phyloP scores from a whole-genome alignment of 2,329 filamentous ascomycete genomes.

The Fusarium tricinctum region DNA sequence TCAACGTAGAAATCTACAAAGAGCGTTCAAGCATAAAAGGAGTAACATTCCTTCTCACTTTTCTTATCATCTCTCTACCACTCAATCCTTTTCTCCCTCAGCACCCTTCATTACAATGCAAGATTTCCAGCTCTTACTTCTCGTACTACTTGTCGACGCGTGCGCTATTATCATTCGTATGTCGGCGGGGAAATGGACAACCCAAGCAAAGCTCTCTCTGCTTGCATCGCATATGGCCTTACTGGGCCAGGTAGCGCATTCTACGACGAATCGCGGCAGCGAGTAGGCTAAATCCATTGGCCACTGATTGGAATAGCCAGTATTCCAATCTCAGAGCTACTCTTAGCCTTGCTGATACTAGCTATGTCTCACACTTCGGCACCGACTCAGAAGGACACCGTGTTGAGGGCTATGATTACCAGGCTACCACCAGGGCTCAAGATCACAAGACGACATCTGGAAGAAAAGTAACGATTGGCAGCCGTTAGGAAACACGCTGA shows the following conservation, averaged over 20 bases:
- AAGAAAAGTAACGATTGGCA: not conserved
- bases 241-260: not conserved
- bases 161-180: not conserved
- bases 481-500: not conserved
- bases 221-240: conserved; percentile 7
- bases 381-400: not conserved
- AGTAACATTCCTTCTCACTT: too few species aligned
- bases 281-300: not conserved
- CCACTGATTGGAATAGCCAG: not conserved
- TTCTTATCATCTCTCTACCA: too few species aligned
- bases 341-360: not conserved
- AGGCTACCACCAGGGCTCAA: not conserved
- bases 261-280: not conserved
- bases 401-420: conserved; percentile 2
- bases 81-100: too few species aligned
- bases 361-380: not conserved
- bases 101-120: not conserved
- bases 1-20: too few species aligned
- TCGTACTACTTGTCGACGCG: not conserved
- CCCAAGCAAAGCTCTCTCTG: not conserved
- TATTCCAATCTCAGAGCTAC: not conserved
- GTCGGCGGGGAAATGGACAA: not conserved
- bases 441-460: conserved; percentile 8
- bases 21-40: too few species aligned
- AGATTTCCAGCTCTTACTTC: not conserved